Conservation (phyloP, 2,329 filamentous ascomycete species). For the Trichoderma koningii region DNA sequence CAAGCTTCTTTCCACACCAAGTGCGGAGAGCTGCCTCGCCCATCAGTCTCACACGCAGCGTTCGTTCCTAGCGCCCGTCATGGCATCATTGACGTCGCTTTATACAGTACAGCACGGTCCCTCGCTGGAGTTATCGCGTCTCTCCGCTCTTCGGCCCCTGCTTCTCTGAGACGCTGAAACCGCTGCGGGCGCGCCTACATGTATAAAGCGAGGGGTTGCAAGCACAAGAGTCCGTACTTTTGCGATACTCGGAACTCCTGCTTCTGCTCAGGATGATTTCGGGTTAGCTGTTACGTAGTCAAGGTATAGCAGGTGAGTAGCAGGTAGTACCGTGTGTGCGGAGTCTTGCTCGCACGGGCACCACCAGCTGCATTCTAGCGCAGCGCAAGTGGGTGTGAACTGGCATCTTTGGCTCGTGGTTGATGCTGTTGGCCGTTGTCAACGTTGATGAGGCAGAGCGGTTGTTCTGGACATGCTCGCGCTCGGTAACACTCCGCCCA, state of each 20-base stretch:
- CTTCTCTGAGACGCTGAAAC: conserved; percentile 4
- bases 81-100: not conserved
- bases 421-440: not conserved
- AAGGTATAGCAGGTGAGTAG: too few relatives aligned
- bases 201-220: not conserved
- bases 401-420: not conserved
- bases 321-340: not conserved
- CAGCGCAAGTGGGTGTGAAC: conserved; percentile 4
- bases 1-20: conserved; percentile 6
- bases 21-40: conserved; percentile 7
- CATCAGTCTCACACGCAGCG: conserved; percentile 5
- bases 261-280: not conserved
- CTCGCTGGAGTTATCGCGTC: not conserved
- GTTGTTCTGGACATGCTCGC: not conserved
- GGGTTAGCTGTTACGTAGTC: too few relatives aligned
- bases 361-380: not conserved
- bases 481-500: too few relatives aligned
- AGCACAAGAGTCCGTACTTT: not conserved
- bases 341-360: not conserved
- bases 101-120: not conserved
- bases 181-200: not conserved
- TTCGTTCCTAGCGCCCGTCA: not conserved
- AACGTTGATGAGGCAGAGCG: not conserved
- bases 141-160: not conserved
- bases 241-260: conserved; percentile 1